Evolutionary conservation across 192 early-diverging fungal genomes (phyloP).

Genomic region (Linnemannia zychae): DNA sequence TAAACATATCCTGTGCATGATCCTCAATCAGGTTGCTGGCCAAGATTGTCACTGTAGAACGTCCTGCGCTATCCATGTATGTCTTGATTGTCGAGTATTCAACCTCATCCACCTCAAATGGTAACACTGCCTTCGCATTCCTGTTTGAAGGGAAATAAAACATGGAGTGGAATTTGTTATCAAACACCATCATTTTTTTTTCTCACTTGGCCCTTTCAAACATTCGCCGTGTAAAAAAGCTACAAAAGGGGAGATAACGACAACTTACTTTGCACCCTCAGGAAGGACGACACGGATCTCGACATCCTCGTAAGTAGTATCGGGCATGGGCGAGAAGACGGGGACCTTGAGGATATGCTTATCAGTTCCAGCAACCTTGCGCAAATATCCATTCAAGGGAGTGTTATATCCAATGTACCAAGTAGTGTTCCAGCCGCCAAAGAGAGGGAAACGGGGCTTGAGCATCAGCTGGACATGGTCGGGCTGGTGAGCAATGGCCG

Average conservation of each 20-base stretch:
- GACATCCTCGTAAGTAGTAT: constrained; percentile 75
- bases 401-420: constrained; percentile 95
- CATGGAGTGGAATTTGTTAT: not conserved
- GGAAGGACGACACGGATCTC: constrained; percentile 87
- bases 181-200: not conserved
- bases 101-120: constrained; percentile 72
- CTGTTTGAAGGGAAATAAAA: constrained; percentile 44
- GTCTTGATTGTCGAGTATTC: constrained; percentile 71
- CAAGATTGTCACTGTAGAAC: constrained; percentile 78
- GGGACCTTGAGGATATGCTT: constrained; percentile 77
- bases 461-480: constrained; percentile 76
- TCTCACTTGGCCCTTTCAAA: no score
- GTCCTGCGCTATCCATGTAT: constrained; percentile 94
- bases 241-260: not conserved
- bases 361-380: constrained; percentile 55
- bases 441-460: constrained; percentile 92
- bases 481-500: constrained; percentile 66
- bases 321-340: constrained; percentile 74
- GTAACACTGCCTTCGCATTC: constrained; percentile 73
- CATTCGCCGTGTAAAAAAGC: not conserved
- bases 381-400: constrained; percentile 76
- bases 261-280: constrained; percentile 85
- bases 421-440: constrained; percentile 98
- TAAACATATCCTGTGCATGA: constrained; percentile 62
- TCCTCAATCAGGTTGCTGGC: constrained; percentile 84